Percentiles rank a stretch among this genome's conserved stretches.
Conservation (phyloP, 164 flowering plant species). For the Protea cynaroides region DNA sequence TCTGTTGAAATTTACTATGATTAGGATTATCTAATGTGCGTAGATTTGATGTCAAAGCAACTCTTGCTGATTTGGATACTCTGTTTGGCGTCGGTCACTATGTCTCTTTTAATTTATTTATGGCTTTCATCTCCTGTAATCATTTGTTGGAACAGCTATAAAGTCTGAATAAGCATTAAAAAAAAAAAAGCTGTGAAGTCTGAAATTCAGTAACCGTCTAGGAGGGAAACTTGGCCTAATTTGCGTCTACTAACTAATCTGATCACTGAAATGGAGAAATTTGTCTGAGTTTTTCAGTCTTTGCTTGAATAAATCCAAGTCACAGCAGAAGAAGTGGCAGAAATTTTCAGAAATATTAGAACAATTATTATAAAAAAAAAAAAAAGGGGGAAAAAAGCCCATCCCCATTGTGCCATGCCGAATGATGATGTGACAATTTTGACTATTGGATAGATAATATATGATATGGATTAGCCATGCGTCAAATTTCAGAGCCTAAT, state of each 20-base stretch:
- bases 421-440: no score
- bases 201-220: no score
- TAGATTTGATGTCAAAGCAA: not conserved
- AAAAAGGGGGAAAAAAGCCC: no score
- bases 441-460: no score
- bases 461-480: no score
- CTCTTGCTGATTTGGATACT: not conserved
- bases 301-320: no score
- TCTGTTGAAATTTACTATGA: not conserved
- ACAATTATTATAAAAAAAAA: no score
- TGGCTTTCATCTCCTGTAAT: not conserved
- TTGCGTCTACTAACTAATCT: not conserved
- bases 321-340: no score
- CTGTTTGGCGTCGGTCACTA: not conserved
- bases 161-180: not conserved
- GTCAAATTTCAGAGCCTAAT: no score
- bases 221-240: not conserved
- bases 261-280: not conserved
- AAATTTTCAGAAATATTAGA: no score
- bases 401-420: no score
- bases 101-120: not conserved
- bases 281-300: not conserved
- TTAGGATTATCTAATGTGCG: not conserved
- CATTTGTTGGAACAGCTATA: not conserved
- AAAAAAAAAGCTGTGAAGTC: no score